Evolutionary conservation across 2,329 filamentous ascomycete genomes (phyloP).

Genomic region (Botrytis byssoidea): DNA sequence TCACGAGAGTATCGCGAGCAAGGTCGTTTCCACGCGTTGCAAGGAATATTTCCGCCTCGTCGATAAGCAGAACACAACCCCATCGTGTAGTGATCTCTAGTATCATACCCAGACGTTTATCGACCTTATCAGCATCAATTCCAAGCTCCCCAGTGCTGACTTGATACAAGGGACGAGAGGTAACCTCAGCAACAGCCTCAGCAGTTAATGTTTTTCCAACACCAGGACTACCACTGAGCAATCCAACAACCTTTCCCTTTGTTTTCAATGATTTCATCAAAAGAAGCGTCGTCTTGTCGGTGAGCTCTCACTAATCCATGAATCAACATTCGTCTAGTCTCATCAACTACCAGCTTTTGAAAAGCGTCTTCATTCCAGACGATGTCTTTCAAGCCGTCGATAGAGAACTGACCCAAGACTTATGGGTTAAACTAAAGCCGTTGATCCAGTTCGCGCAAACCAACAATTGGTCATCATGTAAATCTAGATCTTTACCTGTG

Average conservation of each 20-base stretch:
- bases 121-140: neutral
- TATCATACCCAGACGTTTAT: neutral
- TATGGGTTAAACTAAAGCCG: constrained; percentile 8
- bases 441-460: constrained; percentile 9
- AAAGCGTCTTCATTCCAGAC: constrained; percentile 16
- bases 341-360: constrained; percentile 1
- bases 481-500: neutral
- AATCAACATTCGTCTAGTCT: constrained; percentile 6
- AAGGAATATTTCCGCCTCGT: constrained; percentile 16
- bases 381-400: neutral
- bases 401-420: constrained; percentile 6
- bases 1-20: constrained; percentile 9
- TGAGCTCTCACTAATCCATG: constrained; percentile 7
- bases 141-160: constrained; percentile 15
- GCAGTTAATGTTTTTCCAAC: constrained; percentile 17
- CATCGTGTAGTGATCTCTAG: constrained; percentile 9
- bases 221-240: constrained; percentile 10
- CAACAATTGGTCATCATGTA: neutral
- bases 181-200: constrained; percentile 19
- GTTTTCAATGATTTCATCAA: constrained; percentile 17
- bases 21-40: neutral
- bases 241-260: constrained; percentile 16
- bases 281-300: constrained; percentile 7
- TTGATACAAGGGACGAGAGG: constrained; percentile 7
- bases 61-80: constrained; percentile 17